Conservation (phyloP, 73 alveolate species). For the Tetrahymena malaccensis region DNA sequence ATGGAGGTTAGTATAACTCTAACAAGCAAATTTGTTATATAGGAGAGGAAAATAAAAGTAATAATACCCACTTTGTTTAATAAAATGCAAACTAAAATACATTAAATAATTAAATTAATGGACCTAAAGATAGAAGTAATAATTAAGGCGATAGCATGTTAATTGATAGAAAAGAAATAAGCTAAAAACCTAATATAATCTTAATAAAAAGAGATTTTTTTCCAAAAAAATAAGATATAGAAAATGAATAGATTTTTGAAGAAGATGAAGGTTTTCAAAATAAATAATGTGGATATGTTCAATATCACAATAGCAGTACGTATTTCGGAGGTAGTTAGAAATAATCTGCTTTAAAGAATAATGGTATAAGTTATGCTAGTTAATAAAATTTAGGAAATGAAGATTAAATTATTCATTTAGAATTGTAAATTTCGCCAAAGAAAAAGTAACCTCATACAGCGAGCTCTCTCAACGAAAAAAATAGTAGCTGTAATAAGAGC, state of each 20-base stretch:
- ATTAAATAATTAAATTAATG: too few species aligned
- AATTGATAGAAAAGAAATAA: not conserved
- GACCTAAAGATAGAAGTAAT: not conserved
- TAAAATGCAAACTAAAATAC: too few species aligned
- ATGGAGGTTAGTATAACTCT: not conserved
- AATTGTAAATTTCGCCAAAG: not conserved
- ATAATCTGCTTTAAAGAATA: not conserved
- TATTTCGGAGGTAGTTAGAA: not conserved
- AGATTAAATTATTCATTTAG: not conserved
- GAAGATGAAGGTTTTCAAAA: not conserved
- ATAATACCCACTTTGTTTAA: too few species aligned
- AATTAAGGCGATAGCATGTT: too few species aligned
- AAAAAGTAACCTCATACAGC: not conserved
- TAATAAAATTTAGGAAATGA: not conserved
- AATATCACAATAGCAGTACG: not conserved
- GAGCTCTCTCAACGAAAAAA: not conserved
- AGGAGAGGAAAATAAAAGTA: too few species aligned
- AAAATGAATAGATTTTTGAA: not conserved
- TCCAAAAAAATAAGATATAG: not conserved
- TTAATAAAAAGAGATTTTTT: not conserved
- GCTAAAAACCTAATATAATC: not conserved
- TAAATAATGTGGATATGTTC: not conserved
- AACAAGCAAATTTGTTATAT: not conserved
- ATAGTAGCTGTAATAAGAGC: not conserved
- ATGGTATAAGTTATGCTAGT: not conserved